Evolutionary conservation across 1,284 basidiomycete species (phyloP), one percentile per base, ranked within the genome.

Genomic region (Butyriboletus regius): DNA sequence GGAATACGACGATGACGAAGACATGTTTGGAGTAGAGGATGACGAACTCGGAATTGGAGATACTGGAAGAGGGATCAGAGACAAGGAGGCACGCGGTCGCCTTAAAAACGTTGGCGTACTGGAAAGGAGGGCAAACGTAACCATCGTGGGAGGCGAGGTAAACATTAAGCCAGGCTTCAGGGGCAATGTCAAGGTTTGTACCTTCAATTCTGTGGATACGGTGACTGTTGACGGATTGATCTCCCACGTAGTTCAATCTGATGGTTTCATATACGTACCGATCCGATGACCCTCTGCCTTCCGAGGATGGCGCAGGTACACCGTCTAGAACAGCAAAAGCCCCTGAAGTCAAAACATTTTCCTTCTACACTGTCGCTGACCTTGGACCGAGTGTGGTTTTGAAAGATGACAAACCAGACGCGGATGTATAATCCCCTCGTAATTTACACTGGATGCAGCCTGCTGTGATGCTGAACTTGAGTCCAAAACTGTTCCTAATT

Each of bases 1-100:
- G 92, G 92, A 94, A 66, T 95, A 93, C 56, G 92, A 95, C 43
- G 89, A 93, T 47, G 89, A 91, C 43, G 90, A 91, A 54, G 87
- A 88, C 35, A 87, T 88, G 77, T 85, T 86, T 57, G 79, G 74
- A 29, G 71, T 82, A 7, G 85, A 88, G 37, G 86, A 87, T 26
- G 87, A 85, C 31, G 78, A 82, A 41, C 72, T 71, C 54, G 72
- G 71, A 37, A 72, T 65, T 49, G 61, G 60, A 66, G 68, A 58
- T 57, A 45, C 59, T 47, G 59, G 61, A 50, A 70, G 60, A 50
- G 68, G 59, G 35, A 60, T 49, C 54, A 70, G 60, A 42, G 62
- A 73, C 56, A 68, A 75, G 70, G 68, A 75, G 58, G 54, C 72
- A 60, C 65, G 75, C 56, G 54, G 71, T 22, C 84, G 79, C 70